A percentile compares a stretch with the other conserved stretches of the same genome.
These are phyloP conservation scores for Penicillium sp. DNA, from an alignment of 2,329 filamentous ascomycete species.

Conservation along the genomic window DNA sequence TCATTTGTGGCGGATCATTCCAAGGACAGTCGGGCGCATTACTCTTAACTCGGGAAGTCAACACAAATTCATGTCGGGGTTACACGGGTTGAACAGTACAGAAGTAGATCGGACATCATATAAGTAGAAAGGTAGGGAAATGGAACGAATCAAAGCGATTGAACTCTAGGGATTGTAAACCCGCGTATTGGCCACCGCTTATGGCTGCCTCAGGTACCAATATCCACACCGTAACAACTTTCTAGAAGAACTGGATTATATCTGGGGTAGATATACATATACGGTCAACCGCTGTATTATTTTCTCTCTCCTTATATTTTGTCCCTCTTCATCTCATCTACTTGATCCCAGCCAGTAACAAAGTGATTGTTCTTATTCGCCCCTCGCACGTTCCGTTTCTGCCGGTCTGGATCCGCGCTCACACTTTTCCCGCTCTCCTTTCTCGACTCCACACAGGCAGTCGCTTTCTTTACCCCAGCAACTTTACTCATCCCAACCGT, in stretches of 20 bases:
- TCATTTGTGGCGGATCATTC: background rate
- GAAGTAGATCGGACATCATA: background rate
- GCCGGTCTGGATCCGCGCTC: conserved; percentile 23
- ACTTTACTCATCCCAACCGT: background rate
- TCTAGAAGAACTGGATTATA: background rate
- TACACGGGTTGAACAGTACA: background rate
- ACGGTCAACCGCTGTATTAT: background rate
- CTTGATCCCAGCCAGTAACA: background rate
- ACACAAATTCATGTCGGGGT: background rate
- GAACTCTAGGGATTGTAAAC: background rate
- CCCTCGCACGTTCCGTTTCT: conserved; percentile 15
- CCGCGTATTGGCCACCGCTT: background rate
- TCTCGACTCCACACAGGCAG: conserved; percentile 25
- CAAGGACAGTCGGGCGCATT: background rate
- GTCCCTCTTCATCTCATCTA: background rate
- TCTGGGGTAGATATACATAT: background rate
- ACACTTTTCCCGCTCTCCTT: conserved; percentile 31
- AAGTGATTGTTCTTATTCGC: conserved; percentile 4
- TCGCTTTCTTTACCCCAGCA: conserved; percentile 20
- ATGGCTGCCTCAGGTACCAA: background rate
- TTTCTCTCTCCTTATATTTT: background rate
- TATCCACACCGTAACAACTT: background rate
- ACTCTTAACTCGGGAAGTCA: background rate
- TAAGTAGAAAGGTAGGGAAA: background rate
- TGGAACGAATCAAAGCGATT: background rate